phyloP scores from a whole-genome alignment of 108 stramenopile genomes.

The Nitzschia inconspicua region DNA sequence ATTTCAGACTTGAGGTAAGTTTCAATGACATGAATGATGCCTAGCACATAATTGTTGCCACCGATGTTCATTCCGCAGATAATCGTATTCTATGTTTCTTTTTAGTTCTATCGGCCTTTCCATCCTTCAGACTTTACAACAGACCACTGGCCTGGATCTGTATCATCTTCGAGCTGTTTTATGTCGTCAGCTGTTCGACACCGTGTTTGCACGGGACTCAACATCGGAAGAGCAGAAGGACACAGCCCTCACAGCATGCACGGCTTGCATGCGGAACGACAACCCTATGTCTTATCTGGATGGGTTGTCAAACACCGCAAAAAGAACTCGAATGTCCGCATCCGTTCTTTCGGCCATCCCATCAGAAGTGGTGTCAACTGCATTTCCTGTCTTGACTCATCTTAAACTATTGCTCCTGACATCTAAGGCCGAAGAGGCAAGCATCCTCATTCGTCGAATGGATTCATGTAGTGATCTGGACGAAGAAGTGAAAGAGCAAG shows the following conservation, averaged over 20 bases:
- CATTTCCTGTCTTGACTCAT: constrained; percentile 20
- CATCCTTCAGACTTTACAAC: constrained; percentile 5
- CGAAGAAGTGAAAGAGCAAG: constrained; percentile 10
- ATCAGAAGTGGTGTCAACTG: background rate
- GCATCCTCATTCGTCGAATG: constrained; percentile 10
- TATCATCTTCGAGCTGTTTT: constrained; percentile 22
- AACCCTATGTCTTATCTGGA: constrained; percentile 5
- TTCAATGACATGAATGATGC: background rate
- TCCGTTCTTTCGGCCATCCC: background rate
- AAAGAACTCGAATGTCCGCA: background rate
- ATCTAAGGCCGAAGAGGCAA: constrained; percentile 4
- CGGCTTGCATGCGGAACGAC: constrained; percentile 11
- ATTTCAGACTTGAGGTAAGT: background rate
- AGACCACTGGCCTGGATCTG: constrained; percentile 1
- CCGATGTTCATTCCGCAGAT: background rate
- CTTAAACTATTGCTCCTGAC: constrained; percentile 12
- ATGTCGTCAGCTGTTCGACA: constrained; percentile 17
- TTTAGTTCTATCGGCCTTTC: constrained; percentile 4
- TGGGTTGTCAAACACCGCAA: background rate
- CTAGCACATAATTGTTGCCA: background rate
- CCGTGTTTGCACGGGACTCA: background rate
- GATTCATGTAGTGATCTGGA: constrained; percentile 12
- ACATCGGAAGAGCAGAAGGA: constrained; percentile 10
- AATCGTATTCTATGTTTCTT: background rate
- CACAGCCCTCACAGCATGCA: constrained; percentile 13